phyloP scores from a whole-genome alignment of 1,139 yeast species.

The Saccharomyces uvarum region DNA sequence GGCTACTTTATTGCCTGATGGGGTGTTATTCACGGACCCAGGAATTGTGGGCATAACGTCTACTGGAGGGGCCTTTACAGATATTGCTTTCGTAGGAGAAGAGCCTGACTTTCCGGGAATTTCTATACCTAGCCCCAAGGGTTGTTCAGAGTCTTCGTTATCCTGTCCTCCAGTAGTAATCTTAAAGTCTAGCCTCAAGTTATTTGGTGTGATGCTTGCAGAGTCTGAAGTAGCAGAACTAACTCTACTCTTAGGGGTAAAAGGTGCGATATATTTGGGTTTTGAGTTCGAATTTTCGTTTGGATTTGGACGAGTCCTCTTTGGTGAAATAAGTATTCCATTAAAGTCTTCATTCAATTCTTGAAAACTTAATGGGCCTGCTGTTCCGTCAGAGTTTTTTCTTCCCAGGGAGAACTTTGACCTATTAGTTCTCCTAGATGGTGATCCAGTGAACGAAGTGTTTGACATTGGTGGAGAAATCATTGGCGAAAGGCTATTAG shows the following conservation, averaged over 20 bases:
- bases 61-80: slow-evolving; percentile 14
- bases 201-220: neutral
- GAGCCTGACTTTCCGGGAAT: neutral
- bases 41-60: slow-evolving; percentile 22
- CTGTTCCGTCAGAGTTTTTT: neutral
- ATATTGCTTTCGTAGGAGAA: neutral
- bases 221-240: neutral
- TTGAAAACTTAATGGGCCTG: neutral
- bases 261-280: neutral
- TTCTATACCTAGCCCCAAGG: slow-evolving; percentile 6
- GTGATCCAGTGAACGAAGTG: slow-evolving; percentile 7
- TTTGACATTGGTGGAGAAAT: slow-evolving; percentile 4
- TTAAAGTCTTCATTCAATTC: neutral
- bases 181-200: slow-evolving; percentile 4
- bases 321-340: neutral
- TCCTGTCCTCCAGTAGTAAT: neutral
- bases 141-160: neutral
- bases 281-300: neutral
- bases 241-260: slow-evolving; percentile 4
- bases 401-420: slow-evolving; percentile 4
- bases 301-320: neutral
- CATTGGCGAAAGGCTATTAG: slow-evolving; percentile 5
- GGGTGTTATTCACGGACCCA: slow-evolving; percentile 22
- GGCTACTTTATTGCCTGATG: slow-evolving; percentile 13
- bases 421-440: slow-evolving; percentile 6